These are phyloP conservation scores for Kalmusia sp. DNA, from an alignment of 2,329 filamentous ascomycete species.

Conservation along the genomic window DNA sequence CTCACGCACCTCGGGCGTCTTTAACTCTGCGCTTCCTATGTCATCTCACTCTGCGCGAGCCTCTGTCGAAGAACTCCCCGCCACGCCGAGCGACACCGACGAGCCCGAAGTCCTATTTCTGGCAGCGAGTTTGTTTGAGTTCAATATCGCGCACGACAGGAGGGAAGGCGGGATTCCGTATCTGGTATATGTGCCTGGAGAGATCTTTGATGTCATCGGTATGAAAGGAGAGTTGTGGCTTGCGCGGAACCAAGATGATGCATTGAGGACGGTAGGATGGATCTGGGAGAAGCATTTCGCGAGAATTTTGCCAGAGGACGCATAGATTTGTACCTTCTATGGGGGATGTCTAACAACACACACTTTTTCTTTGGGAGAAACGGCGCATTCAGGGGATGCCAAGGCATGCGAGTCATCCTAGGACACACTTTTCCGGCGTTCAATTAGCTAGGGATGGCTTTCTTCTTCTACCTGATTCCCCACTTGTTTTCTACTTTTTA, in stretches of 20 bases:
- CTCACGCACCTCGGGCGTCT: slow-evolving; percentile 74
- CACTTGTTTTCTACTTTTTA: too few species aligned
- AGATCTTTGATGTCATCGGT: slow-evolving; percentile 76
- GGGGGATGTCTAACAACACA: too few species aligned
- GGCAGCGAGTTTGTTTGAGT: slow-evolving; percentile 93
- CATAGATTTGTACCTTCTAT: too few species aligned
- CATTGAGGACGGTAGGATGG: slow-evolving; percentile 82
- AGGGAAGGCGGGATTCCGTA: slow-evolving; percentile 96
- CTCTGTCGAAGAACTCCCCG: slow-evolving; percentile 30
- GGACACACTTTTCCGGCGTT: too few species aligned
- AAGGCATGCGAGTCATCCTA: too few species aligned
- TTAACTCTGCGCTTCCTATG: slow-evolving; percentile 86
- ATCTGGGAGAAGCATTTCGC: slow-evolving; percentile 98
- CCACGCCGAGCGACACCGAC: slow-evolving; percentile 54
- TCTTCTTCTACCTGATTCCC: too few species aligned
- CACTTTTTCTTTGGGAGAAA: too few species aligned
- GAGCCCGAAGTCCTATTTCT: slow-evolving; percentile 83
- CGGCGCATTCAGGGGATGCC: too few species aligned
- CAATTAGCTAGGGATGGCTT: too few species aligned
- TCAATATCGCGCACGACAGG: slow-evolving; percentile 92
- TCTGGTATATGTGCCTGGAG: slow-evolving; percentile 91
- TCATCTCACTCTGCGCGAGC: slow-evolving; percentile 47
- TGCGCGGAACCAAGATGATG: slow-evolving; percentile 95
- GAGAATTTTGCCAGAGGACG: slow-evolving; percentile 47
- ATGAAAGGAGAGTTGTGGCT: slow-evolving; percentile 98